Evolutionary conservation across 2,329 filamentous ascomycete species (phyloP), one percentile per base, ranked within the genome.

Genomic region (Magnaporthales sp.): DNA sequence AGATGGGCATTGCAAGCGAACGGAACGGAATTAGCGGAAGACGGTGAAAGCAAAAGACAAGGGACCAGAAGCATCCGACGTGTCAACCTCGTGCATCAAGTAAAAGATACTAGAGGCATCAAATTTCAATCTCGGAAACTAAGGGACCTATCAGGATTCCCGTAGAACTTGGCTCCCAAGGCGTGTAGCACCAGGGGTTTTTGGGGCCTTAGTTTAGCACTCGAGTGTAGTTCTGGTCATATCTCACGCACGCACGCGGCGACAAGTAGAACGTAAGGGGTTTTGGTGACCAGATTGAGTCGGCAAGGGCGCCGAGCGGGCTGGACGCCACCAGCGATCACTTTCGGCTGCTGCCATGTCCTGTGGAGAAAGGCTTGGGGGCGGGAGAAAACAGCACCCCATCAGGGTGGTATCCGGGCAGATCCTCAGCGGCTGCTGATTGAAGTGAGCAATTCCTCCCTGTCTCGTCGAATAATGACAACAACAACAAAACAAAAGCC

Each of bases 251-350:
- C 26, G 56, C 56, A 60, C 56, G 56, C 56, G 56, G 56, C 24
- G 56, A 60, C 56, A 60, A 15, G 10, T 27, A 60, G 22, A 60
- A 60, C 56, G 24, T 27, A 60, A 60, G 56, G 56, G 56, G 56
- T 60, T 60, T 46, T 46, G 38, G 13, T 27, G 24, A 27, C 56
- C 54, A 27, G 10, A 60, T 24, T 60, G 56, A 27, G 56, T 60
- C 56, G 56, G 56, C 22, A 60, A 60, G 11, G 56, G 56, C 56
- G 56, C 56, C 56, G 56, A 60, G 56, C 56, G 56, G 56, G 56
- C 56, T 60, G 56, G 56, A 60, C 56, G 56, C 56, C 56, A 60
- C 56, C 56, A 60, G 56, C 56, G 56, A 60, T 60, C 56, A 60
- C 38, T 60, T 26, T 60, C 56, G 56, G 56, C 56, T 60, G 56